Evolutionary conservation across 23 red algal species (phyloP).

Genomic region (Agarophyton chilense): DNA sequence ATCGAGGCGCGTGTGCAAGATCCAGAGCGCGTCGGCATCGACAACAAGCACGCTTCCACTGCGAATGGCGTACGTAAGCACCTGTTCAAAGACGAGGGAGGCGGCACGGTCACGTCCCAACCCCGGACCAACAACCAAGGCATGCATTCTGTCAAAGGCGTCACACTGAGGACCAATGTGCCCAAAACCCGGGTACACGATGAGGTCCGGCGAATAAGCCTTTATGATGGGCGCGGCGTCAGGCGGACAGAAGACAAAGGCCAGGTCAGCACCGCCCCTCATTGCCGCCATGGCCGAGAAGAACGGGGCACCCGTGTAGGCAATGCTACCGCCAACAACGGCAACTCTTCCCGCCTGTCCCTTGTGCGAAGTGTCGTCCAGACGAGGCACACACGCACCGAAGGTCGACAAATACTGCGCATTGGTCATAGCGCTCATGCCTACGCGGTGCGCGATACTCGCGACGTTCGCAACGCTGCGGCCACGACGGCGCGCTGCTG

Average conservation of each 20-base stretch:
- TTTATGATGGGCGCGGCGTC: constrained; percentile 78
- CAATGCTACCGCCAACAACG: constrained; percentile 83
- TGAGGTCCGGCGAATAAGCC: constrained; percentile 85
- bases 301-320: constrained; percentile 93
- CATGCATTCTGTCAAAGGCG: constrained; percentile 56
- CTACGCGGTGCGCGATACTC: neutral
- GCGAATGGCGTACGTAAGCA: neutral
- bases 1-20: constrained; percentile 5
- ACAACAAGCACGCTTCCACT: constrained; percentile 32
- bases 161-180: neutral
- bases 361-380: constrained; percentile 67
- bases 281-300: constrained; percentile 78
- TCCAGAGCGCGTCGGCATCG: constrained; percentile 89
- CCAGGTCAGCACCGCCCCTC: constrained; percentile 86
- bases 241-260: constrained; percentile 50
- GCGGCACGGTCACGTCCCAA: constrained; percentile 65
- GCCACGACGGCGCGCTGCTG: neutral
- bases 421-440: neutral
- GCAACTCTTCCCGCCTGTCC: constrained; percentile 70
- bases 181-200: constrained; percentile 66
- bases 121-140: constrained; percentile 81
- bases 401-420: neutral
- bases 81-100: neutral
- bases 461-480: neutral
- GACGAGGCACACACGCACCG: neutral